Evolutionary conservation across 1,139 yeast species (phyloP), one percentile per base, ranked within the genome.

Genomic region (Kodamaea anthophila): DNA sequence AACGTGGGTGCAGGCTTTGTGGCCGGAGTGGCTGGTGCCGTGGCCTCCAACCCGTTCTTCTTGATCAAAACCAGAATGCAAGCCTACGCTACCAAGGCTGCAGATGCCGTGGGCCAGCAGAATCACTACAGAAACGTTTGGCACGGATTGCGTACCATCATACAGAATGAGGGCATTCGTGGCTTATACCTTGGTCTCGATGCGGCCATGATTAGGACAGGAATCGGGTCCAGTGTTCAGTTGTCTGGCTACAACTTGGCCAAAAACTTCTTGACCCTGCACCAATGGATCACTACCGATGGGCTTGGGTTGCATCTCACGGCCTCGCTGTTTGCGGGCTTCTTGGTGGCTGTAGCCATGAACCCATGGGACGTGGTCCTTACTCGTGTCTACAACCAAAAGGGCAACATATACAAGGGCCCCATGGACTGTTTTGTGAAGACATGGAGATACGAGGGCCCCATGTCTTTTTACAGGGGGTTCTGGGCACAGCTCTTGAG

Each of bases 1-100:
- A 88, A 87, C 47, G 80, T 91, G n/a, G 49, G 69, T 18, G 73
- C 95, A 1, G 98, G 98, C 39, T 83, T 85, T 13, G 46, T 74
- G 9, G 78, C 95, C 2, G 98, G 98, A 30, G 72, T 82, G 24
- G 77, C 87, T 35, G 98, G 98, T 32, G 96, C 97, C 8, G 63
- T 83, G 12, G 48, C 81, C 25, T 96, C 96, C 5, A 86, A 95
- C 4, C 98, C 98, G 4, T 73, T 91, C 49, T 91, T 85, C 52
- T 70, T 91, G 42, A 77, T 91, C 46, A 91, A 91, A 60, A 93
- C 97, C 1, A 71, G 98, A 62, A 86, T 91, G 95, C 98, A 91
- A 60, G 81, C 96, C 2, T 88, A 74, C 53, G 78, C 94, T 6
- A 15, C 13, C 11, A 51, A 52, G 32, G 47, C 55, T 3, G 38